These are phyloP conservation scores for Paraurostyla sp. DNA, from an alignment of 73 alveolate species.

Conservation along the genomic window DNA sequence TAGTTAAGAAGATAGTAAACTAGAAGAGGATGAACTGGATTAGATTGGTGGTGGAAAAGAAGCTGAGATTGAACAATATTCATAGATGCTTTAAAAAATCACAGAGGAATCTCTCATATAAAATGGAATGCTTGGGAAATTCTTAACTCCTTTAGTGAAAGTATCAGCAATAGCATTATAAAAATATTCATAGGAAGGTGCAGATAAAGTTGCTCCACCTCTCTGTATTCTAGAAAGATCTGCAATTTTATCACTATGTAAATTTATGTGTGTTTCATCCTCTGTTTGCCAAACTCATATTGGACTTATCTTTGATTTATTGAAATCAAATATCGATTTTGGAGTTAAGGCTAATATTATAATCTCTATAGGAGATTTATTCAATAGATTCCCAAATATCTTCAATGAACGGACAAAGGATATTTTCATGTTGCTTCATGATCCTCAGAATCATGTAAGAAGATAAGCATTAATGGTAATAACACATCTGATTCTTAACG, in stretches of 20 bases:
- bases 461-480: slow-evolving; percentile 90
- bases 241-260: slow-evolving; percentile 84
- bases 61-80: slow-evolving; percentile 89
- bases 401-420: slow-evolving; percentile 75
- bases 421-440: slow-evolving; percentile 82
- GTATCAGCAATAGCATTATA: slow-evolving; percentile 66
- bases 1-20: slow-evolving; percentile 62
- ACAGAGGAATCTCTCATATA: slow-evolving; percentile 83
- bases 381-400: slow-evolving; percentile 90
- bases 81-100: slow-evolving; percentile 74
- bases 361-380: slow-evolving; percentile 90
- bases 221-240: slow-evolving; percentile 80
- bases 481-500: slow-evolving; percentile 92
- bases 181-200: slow-evolving; percentile 55
- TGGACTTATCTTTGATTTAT: slow-evolving; percentile 72
- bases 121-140: slow-evolving; percentile 79
- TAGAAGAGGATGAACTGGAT: slow-evolving; percentile 80
- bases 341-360: slow-evolving; percentile 87
- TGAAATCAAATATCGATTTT: slow-evolving; percentile 79
- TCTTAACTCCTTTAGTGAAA: slow-evolving; percentile 67
- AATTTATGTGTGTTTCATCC: slow-evolving; percentile 91
- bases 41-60: slow-evolving; percentile 94
- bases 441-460: slow-evolving; percentile 80
- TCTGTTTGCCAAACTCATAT: slow-evolving; percentile 82
- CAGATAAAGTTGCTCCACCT: neutral